Evolutionary conservation across 495 filamentous ascomycete genomes (phyloP).

Genomic region (Massariosphaeria phaeospora): DNA sequence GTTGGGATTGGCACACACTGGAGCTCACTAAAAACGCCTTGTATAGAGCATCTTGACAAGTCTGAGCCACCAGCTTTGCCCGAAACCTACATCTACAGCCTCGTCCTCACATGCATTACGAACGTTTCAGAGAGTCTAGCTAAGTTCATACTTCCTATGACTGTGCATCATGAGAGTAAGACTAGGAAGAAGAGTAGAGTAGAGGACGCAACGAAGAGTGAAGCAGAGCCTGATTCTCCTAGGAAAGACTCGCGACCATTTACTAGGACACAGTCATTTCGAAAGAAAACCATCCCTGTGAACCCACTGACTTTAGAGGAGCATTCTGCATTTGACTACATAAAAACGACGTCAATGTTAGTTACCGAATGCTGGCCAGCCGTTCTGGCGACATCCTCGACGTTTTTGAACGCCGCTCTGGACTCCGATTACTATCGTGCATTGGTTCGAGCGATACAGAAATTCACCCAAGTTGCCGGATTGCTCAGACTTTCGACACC

Average conservation of each 20-base stretch:
- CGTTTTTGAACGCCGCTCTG: slow-evolving; percentile 83
- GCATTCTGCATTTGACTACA: slow-evolving; percentile 63
- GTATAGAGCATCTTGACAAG: slow-evolving; percentile 93
- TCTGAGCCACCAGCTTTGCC: slow-evolving; percentile 74
- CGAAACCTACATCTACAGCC: slow-evolving; percentile 88
- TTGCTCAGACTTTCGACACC: slow-evolving; percentile 78
- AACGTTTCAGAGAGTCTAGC: slow-evolving; percentile 86
- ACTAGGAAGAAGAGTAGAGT: slow-evolving; percentile 42
- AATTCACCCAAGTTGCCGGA: slow-evolving; percentile 91
- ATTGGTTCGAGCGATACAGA: slow-evolving; percentile 90
- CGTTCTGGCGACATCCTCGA: slow-evolving; percentile 86
- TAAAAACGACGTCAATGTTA: slow-evolving; percentile 71
- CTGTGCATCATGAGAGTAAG: slow-evolving; percentile 60
- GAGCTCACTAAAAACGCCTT: slow-evolving; percentile 83
- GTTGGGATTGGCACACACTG: slow-evolving; percentile 80
- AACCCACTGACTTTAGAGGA: slow-evolving; percentile 72
- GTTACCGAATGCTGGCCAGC: slow-evolving; percentile 95
- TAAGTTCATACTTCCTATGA: slow-evolving; percentile 85
- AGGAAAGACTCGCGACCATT: not conserved
- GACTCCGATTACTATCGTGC: slow-evolving; percentile 94
- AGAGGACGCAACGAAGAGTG: slow-evolving; percentile 12
- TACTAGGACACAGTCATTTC: slow-evolving; percentile 39
- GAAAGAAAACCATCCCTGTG: slow-evolving; percentile 56
- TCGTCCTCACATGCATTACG: slow-evolving; percentile 83
- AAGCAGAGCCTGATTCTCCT: slow-evolving; percentile 5